These are phyloP conservation scores for Lactarius sanguifluus DNA, from an alignment of 768 basidiomycete genomes.

Conservation along the genomic window DNA sequence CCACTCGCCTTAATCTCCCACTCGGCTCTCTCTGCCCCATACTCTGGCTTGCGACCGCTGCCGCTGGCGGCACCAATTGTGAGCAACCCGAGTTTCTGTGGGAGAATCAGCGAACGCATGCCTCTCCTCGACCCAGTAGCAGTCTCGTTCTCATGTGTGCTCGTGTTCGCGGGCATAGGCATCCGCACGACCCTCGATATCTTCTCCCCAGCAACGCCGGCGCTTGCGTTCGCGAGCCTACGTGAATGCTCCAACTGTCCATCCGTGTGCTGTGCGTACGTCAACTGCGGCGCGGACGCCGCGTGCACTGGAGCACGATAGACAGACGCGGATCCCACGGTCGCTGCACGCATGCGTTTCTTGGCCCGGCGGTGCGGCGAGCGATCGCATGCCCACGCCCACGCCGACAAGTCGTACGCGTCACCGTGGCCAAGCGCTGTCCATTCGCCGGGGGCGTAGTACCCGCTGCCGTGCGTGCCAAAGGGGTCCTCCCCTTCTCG, in stretches of 20 bases:
- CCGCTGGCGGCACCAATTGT: conserved; percentile 5
- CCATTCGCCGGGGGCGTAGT: conserved; percentile 13
- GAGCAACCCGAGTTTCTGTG: conserved; percentile 30
- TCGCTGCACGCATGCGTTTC: background rate
- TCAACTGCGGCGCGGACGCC: conserved; percentile 19
- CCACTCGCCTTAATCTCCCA: conserved; percentile 5
- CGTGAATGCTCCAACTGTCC: conserved; percentile 18
- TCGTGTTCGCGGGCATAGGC: background rate
- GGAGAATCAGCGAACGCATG: conserved; percentile 31
- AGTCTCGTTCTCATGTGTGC: background rate
- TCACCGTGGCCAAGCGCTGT: conserved; percentile 14
- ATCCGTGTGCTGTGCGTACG: background rate
- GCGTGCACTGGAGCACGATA: conserved; percentile 15
- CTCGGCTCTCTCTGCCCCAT: conserved; percentile 23
- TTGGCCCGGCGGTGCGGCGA: conserved; percentile 6
- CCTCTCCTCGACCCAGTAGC: conserved; percentile 15
- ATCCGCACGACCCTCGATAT: background rate
- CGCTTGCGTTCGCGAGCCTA: conserved; percentile 14
- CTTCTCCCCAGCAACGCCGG: background rate
- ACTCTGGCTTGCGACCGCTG: conserved; percentile 8
- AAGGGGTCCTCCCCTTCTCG: conserved; percentile 15
- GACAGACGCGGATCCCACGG: background rate
- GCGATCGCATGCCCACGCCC: conserved; percentile 20
- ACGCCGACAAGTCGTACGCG: conserved; percentile 23
- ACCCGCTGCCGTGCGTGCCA: conserved; percentile 13